Conservation (phyloP, 2,329 filamentous ascomycete species). For the Cadophora sp. region DNA sequence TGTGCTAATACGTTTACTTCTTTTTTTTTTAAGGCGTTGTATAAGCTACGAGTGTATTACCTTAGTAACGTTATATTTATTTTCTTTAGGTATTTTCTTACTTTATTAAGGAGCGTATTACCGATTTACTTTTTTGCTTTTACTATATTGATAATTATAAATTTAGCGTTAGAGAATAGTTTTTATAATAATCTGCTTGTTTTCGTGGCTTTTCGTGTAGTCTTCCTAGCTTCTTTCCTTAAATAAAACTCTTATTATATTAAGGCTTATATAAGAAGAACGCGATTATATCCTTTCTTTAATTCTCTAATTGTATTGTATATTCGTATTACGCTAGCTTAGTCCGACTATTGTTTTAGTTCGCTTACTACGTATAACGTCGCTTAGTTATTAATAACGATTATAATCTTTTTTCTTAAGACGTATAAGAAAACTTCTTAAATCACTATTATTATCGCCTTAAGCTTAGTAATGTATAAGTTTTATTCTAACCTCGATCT, state of each 20-base stretch:
- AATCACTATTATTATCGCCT: no score
- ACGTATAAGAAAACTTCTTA: background rate
- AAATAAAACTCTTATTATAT: no score
- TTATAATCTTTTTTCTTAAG: background rate
- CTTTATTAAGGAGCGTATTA: conserved; percentile 33
- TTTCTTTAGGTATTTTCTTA: no score
- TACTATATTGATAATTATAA: conserved; percentile 39
- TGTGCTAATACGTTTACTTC: conserved; percentile 38
- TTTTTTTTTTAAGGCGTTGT: conserved; percentile 31
- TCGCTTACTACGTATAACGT: background rate
- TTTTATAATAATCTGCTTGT: background rate
- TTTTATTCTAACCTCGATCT: background rate
- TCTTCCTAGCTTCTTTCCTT: background rate
- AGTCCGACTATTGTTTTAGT: background rate
- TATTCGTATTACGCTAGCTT: no score
- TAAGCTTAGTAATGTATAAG: no score
- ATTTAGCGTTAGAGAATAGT: conserved; percentile 18
- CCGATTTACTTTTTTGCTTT: conserved; percentile 30
- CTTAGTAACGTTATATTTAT: conserved; percentile 31
- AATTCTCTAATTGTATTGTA: background rate
- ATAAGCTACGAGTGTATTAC: conserved; percentile 36
- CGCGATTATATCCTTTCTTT: background rate
- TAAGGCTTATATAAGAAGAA: no score
- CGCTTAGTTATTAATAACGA: background rate
- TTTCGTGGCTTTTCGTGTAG: no score